phyloP scores from a whole-genome alignment of 441 rosid species.

The Cnidoscolus chayamansa region DNA sequence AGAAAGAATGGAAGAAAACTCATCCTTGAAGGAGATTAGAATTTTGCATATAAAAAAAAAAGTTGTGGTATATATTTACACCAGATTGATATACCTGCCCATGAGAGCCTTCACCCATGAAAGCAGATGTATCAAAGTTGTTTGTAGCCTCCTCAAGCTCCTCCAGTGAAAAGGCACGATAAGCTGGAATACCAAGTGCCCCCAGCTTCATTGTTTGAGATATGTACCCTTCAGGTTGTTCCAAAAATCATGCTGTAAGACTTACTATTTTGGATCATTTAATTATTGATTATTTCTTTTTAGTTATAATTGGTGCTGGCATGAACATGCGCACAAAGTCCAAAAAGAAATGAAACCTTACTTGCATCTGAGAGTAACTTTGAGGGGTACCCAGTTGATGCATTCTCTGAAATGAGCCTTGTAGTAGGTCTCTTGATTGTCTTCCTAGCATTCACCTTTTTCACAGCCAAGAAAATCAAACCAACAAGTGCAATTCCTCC shows the following conservation, averaged over 20 bases:
- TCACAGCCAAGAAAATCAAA: conserved; percentile 43
- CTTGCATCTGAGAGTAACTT: conserved; percentile 85
- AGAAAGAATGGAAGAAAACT: neutral
- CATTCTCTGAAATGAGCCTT: conserved; percentile 64
- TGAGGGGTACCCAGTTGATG: conserved; percentile 69
- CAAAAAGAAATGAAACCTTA: conserved; percentile 35
- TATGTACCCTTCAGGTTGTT: conserved; percentile 59
- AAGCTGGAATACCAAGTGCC: conserved; percentile 80
- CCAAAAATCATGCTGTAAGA: conserved; percentile 18
- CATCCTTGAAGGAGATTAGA: neutral
- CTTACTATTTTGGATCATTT: conserved; percentile 1
- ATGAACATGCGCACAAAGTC: neutral
- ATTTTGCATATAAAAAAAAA: neutral
- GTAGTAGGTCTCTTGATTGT: conserved; percentile 38
- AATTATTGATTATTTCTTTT: neutral
- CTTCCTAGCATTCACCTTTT: conserved; percentile 36
- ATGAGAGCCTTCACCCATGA: conserved; percentile 90
- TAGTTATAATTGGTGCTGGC: neutral
- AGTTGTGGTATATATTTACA: neutral
- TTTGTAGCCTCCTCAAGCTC: conserved; percentile 85
- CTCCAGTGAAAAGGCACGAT: conserved; percentile 74
- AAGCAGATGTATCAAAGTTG: conserved; percentile 75
- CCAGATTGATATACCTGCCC: conserved; percentile 56
- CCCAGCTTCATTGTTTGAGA: conserved; percentile 90
- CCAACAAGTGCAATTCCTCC: conserved; percentile 51